Evolutionary conservation across 179 eudicot genomes (phyloP), one percentile per base, ranked within the genome.

Genomic region (Spergularia azorica): DNA sequence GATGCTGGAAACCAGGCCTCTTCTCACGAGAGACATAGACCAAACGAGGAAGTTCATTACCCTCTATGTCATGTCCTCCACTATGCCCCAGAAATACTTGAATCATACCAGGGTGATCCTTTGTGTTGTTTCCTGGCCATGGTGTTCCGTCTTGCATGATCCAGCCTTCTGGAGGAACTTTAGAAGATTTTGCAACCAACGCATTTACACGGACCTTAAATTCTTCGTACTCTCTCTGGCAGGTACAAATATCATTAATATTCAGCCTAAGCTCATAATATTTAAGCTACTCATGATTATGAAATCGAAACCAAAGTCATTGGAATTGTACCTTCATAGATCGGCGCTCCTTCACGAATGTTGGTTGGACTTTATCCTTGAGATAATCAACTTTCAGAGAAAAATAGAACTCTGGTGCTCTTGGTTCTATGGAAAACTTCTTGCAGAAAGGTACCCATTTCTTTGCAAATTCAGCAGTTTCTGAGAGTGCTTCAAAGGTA

Each of bases 391-490:
- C 82, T 75, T 93, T 91, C 39, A 70, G 84, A 15, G 98, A 90
- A 77, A 93, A 93, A 79, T 93, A 93, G 80, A 89, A 85, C 81
- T 93, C 98, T 3, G 98, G 98, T 10, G 98, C 98, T 81, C 98
- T 83, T 11, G 98, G 98, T 82, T 93, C 98, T 67, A 93, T 88
- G 15, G 83, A 21, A 57, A 90, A 94, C 71, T 94, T 94, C 92
- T 92, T 94, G 78, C 98, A 94, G 83, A 94, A 94, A 16, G 98
- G 98, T 11, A 92, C 98, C 98, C 98, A 94, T 85, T 94, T 92
- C 72, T 95, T 78, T 36, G 98, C 94, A 80, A 94, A 94, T 73
- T 94, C 98, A 46, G 98, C 95, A 2, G 98, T 94, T 82, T 94
- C 95, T 10, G 98, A 94, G 65, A 94, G 90, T 13, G 96, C 86